Percentiles rank a stretch among this genome's conserved stretches.
phyloP scores from a whole-genome alignment of 1,139 yeast species.

The Candida pseudocylindracea region DNA sequence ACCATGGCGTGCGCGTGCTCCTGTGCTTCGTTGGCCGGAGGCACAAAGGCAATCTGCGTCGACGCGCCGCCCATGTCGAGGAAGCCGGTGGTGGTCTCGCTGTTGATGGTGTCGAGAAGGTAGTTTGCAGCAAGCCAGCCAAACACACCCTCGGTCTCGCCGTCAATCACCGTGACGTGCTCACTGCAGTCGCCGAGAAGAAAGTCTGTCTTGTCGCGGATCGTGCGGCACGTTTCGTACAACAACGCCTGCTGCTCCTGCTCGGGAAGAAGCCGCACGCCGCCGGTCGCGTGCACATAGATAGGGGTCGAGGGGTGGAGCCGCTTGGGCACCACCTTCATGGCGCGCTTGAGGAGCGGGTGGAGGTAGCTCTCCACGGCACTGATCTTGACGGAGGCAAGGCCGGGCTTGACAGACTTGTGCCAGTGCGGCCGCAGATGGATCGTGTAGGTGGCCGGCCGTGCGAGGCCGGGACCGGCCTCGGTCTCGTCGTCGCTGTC shows the following conservation, averaged over 20 bases:
- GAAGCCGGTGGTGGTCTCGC: slow-evolving; percentile 45
- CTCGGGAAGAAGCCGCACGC: slow-evolving; percentile 45
- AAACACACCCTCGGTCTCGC: slow-evolving; percentile 59
- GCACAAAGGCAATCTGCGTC: slow-evolving; percentile 65
- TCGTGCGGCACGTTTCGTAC: slow-evolving; percentile 28
- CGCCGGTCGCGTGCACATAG: slow-evolving; percentile 64
- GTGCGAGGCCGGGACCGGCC: slow-evolving; percentile 21
- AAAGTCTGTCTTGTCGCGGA: slow-evolving; percentile 29
- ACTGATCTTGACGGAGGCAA: too few relatives aligned
- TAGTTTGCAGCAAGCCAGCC: slow-evolving; percentile 71
- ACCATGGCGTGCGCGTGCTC: slow-evolving; percentile 34
- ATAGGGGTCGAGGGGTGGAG: slow-evolving; percentile 59
- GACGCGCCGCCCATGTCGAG: slow-evolving; percentile 84
- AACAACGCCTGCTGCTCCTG: slow-evolving; percentile 28
- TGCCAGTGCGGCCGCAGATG: slow-evolving; percentile 24
- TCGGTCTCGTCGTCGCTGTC: not conserved
- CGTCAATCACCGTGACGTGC: slow-evolving; percentile 51
- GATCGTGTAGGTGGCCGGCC: slow-evolving; percentile 9
- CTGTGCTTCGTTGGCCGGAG: slow-evolving; percentile 28
- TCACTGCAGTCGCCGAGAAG: slow-evolving; percentile 31
- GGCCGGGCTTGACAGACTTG: slow-evolving; percentile 44
- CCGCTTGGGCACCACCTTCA: slow-evolving; percentile 36
- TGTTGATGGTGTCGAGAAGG: slow-evolving; percentile 34
- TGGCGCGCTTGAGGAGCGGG: slow-evolving; percentile 29
- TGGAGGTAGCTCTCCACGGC: slow-evolving; percentile 41